Evolutionary conservation across 176 grass and related monocot genomes (phyloP), one percentile per base, ranked within the genome.

Genomic region (Aegilops umbellulata): DNA sequence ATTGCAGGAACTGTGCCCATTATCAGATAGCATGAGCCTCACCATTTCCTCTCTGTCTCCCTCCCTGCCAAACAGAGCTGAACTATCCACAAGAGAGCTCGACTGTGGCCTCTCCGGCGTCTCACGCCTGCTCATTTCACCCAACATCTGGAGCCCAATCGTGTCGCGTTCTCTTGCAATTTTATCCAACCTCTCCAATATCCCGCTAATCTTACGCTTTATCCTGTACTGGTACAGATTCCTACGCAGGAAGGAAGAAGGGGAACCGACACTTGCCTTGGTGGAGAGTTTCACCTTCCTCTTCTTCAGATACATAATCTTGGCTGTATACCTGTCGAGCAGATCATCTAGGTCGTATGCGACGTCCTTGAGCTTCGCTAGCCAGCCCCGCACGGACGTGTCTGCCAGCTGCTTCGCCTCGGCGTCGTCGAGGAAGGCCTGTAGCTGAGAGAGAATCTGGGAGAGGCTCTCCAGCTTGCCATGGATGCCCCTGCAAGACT

Each of bases 341-440:
- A 93, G 84, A 87, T 96, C 94, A 86, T 96, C 94, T 27, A 82
- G 55, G 25, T 96, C 89, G 23, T 88, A 96, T n/a, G 90, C 79
- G 14, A 90, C 34, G 55, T 93, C 87, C 82, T 93, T 96, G 73
- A 92, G 91, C 23, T 93, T 88, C 16, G 86, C 86, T 65, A 96
- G 47, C 94, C 94, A 96, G 15, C 64, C 83, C 68, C 82, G 77
- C 71, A 93, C 85, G 0, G 88, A 86, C 2, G 70, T 57, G 73
- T 96, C 84, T 27, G 69, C 57, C 41, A 93, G 25, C 66, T 96
- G 91, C 79, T 92, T 96, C 29, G 68, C 86, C 82, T 96, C 94
- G 0, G 91, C 91, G 14, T 97, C 94, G 3, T 94, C 94, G 26
- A 97, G 91, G 73, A 92, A 86, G 4, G 83, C 80, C 29, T 85